Conservation (phyloP, 2,329 filamentous ascomycete species). For the Monilinia aucupariae region DNA sequence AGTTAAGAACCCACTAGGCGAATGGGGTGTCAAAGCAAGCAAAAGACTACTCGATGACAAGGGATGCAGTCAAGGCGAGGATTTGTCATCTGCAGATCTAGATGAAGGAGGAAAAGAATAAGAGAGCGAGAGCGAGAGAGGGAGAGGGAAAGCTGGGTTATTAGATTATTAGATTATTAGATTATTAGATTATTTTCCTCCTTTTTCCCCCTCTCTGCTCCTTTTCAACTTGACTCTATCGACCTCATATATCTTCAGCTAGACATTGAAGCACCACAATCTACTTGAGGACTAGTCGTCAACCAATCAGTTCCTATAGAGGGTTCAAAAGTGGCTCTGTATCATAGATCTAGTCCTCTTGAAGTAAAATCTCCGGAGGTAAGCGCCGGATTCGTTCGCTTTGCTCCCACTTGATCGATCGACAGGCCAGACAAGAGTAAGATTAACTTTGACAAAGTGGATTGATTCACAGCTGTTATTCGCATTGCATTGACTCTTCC, state of each 20-base stretch:
- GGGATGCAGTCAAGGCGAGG: too few species aligned
- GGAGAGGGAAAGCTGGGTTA: too few species aligned
- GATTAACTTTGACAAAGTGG: conserved; percentile 1
- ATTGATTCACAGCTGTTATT: background rate
- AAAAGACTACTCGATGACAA: too few species aligned
- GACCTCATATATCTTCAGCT: background rate
- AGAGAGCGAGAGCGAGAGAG: too few species aligned
- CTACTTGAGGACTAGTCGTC: background rate
- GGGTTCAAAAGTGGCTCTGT: background rate
- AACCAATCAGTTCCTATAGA: background rate
- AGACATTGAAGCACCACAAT: background rate
- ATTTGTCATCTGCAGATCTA: too few species aligned
- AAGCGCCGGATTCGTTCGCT: background rate
- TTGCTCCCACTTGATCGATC: background rate
- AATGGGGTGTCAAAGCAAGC: too few species aligned
- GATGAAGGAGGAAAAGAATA: too few species aligned
- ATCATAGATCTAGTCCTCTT: background rate
- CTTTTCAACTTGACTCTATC: background rate
- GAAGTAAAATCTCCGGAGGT: background rate
- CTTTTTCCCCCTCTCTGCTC: background rate
- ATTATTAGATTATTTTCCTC: too few species aligned
- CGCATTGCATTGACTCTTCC: conserved; percentile 4
- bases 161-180: too few species aligned
- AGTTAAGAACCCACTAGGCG: background rate
- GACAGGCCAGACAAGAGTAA: background rate